Evolutionary conservation across 2,329 filamentous ascomycete species (phyloP).

Genomic region (Pezizomycotina sp.): DNA sequence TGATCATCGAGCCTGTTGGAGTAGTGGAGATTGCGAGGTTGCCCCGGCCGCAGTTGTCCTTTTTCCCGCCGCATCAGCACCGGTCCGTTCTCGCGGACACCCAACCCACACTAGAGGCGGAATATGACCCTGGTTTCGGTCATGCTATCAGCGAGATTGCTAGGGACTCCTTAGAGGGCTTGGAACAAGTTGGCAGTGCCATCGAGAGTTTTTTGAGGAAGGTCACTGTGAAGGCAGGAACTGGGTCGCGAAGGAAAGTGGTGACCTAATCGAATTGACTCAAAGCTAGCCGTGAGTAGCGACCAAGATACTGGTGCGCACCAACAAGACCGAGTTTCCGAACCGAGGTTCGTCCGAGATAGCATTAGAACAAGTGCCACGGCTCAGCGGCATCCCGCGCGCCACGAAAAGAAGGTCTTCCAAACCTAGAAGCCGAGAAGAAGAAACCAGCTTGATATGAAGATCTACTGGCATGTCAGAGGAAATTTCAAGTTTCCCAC

Average conservation of each 20-base stretch:
- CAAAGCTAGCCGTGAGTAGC: no score
- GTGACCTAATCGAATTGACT: constrained; percentile 16
- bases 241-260: constrained; percentile 17
- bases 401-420: no score
- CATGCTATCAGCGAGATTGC: constrained; percentile 34
- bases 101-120: constrained; percentile 27
- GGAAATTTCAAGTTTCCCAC: no score
- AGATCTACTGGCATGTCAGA: no score
- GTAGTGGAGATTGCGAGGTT: constrained; percentile 77
- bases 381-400: no score
- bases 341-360: no score
- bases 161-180: constrained; percentile 30
- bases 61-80: constrained; percentile 78
- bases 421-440: no score
- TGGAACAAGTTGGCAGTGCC: constrained; percentile 73
- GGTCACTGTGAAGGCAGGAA: constrained; percentile 46
- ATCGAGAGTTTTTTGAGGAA: constrained; percentile 84
- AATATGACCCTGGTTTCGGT: constrained; percentile 30
- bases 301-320: no score
- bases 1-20: constrained; percentile 29
- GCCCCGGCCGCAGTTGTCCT: constrained; percentile 63
- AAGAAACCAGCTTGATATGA: no score
- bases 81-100: constrained; percentile 35
- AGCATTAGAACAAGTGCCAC: no score
- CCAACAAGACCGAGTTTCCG: no score